Base-by-base conservation (phyloP, 306 rosid genomes). In the Macrotyloma uniflorum region DNA sequence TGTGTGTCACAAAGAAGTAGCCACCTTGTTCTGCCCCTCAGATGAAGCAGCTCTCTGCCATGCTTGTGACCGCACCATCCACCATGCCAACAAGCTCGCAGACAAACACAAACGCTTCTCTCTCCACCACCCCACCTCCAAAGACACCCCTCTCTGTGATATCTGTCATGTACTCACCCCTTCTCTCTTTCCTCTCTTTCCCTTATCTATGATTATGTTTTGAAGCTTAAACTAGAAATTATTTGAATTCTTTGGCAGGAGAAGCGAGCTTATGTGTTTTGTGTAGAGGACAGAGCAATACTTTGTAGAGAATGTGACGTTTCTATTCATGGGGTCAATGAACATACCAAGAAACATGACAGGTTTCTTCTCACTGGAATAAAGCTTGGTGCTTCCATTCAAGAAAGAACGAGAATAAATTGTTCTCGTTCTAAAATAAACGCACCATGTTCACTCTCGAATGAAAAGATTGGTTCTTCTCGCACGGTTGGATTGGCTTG, bases 21-120 rank as follows among this genome's bases (percentile, higher is more conserved):
- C 98, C 9, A 81, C 90, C 1, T 79, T 89, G 11, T 90, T 90
- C 77, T 94, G 98, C 67, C 81, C 88, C 2, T 87, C 94, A 6
- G 98, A 94, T 82, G 98, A 94, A 85, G 98, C 96, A 1, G 91
- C 91, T 68, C 94, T 94, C 14, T 94, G 98, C 65, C 84, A 82
- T 76, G 85, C 20, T 15, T 94, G 97, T 54, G 97, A 91, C 57
- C 74, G 18, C 18, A 85, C 85, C 13, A 89, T 93, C 67, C 98
- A 93, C 79, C 85, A 80, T 8, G 96, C 94, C 16, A 93, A 93
- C 82, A 90, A 91, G 82, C 93, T 93, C 38, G 88, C 97, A 0
- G 54, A 82, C 63, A 82, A 93, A 70, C 98, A 93, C 90, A 36
- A 51, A 0, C 90, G 98, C 40, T 89, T 91, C 86, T 83, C 85